Evolutionary conservation across 2,329 filamentous ascomycete species (phyloP), one percentile per base, ranked within the genome.

Genomic region (Monilinia laxa): DNA sequence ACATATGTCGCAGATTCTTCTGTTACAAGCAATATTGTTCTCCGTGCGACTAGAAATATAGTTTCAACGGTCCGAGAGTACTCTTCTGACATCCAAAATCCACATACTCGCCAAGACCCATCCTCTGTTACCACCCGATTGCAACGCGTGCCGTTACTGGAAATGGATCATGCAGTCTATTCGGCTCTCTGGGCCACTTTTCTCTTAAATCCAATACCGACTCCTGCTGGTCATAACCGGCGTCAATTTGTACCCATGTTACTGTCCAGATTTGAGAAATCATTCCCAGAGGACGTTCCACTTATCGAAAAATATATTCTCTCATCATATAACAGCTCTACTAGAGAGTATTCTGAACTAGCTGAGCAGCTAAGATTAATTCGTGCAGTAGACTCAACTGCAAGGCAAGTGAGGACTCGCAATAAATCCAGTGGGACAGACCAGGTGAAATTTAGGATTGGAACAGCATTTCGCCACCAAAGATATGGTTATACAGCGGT

Each of bases 381-480:
- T 73, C 81, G 84, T 52, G 80, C 80, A 6, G 81, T 81, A 38
- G 88, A 90, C 73, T 78, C 80, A 14, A 84, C 84, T 67, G 80
- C 81, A 2, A 87, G 83, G 69, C 79, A 81, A 68, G 69, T 80
- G n/a, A 78, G 78, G 35, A 64, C 65, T 42, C 73, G 75, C 47
- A 70, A 73, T 38, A 71, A 65, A n/a, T 53, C 47, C 18, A 67
- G 62, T 45, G 57, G 68, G 68, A 65, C 67, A 68, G 73, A 75
- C n/a, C 74, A 78, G 38, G 85, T 92, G 62, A 83, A 79, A 68
- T 94, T 87, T 76, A 85, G 83, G 62, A 85, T 97, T 59, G 95
- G 95, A 0, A 90, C 96, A 73, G 84, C 97, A 9, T 96, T 98
- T 76, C 84, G 84, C 58, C 95, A 99, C 78, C 87, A 83, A 69